Percentiles rank a stretch among this genome's conserved stretches.
phyloP scores from a whole-genome alignment of 2,329 filamentous ascomycete species.

The Aspergillus novoparasiticus region DNA sequence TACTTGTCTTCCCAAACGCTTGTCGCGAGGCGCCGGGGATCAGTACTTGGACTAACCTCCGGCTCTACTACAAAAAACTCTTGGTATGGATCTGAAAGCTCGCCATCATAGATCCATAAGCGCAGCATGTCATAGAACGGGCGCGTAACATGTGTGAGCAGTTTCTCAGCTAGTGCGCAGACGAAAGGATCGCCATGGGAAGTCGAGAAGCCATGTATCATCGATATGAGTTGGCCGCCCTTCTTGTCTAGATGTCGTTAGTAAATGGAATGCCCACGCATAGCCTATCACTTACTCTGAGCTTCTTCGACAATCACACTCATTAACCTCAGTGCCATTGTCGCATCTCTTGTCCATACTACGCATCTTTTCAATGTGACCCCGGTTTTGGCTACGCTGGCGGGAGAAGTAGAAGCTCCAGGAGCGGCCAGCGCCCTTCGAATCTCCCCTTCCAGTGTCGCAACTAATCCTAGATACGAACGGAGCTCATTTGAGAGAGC shows the following conservation, averaged over 20 bases:
- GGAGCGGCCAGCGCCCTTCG: conserved; percentile 75
- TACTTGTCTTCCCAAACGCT: conserved; percentile 99
- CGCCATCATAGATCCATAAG: conserved; percentile 97
- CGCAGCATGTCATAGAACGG: conserved; percentile 97
- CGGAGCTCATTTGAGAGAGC: conserved; percentile 83
- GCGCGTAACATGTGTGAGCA: conserved; percentile 82
- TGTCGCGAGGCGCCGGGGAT: conserved; percentile 61
- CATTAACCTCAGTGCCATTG: conserved; percentile 91
- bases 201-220: conserved; percentile 91
- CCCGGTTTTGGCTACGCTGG: conserved; percentile 78
- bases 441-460: conserved; percentile 90
- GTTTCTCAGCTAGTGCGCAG: conserved; percentile 84
- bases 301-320: conserved; percentile 92
- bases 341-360: conserved; percentile 96
- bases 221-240: conserved; percentile 87
- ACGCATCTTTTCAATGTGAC: conserved; percentile 95
- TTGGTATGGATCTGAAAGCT: conserved; percentile 90
- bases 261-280: conserved; percentile 3
- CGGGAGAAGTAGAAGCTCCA: conserved; percentile 59
- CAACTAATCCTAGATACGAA: conserved; percentile 86
- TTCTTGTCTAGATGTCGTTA: conserved; percentile 57
- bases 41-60: conserved; percentile 55
- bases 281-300: conserved; percentile 56
- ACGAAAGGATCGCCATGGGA: conserved; percentile 96
- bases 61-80: conserved; percentile 96